Base-by-base conservation (phyloP, 805 yeast species). In the Ogataea philodendri region DNA sequence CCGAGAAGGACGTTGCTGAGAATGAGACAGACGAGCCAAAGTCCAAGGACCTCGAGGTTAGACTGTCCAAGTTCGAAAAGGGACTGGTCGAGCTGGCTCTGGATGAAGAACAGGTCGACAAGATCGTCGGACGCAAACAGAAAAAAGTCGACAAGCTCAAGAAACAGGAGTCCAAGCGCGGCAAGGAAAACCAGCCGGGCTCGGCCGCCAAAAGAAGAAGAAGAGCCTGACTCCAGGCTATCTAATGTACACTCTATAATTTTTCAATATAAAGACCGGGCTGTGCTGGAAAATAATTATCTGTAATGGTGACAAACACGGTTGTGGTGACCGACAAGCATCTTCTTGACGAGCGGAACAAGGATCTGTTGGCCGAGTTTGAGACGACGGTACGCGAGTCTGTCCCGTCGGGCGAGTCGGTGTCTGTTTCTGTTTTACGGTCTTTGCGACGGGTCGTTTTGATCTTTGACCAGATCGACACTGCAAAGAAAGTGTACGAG, bases 31-130 rank as follows among this genome's bases (percentile, higher is more conserved):
- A n/a, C 45, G 47, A 26, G 33, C 43, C 11, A 48, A 45, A 14
- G 54, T n/a, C 50, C 9, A 44, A 47, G 5, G 60, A 57, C 16
- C 55, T 55, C 11, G 67, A 61, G 24, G 65, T 70, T 41, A 69
- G 69, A 47, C 63, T 79, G 33, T 65, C 84, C 32, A 62, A 69
- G 16, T 83, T 84, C 59, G 94, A 84, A 48, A 75, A 74, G 55
- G 87, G 87, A 26, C 75, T 89, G 65, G 71, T 85, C 54, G 96
- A 89, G 67, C 66, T 76, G 57, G 84, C 88, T 48, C 82, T 83
- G 38, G 82, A 81, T 49, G 88, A 84, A 44, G 80, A 76, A 15
- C 89, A 78, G 39, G 63, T 81, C 39, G 66, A 72, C 26, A 69
- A 74, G 50, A 66, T 83, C 42, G 70, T 84, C 57, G 79, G 81